Percentiles rank a stretch among this genome's conserved stretches.
Conservation (phyloP, 306 rosid species). For the Acmispon strigosus region DNA sequence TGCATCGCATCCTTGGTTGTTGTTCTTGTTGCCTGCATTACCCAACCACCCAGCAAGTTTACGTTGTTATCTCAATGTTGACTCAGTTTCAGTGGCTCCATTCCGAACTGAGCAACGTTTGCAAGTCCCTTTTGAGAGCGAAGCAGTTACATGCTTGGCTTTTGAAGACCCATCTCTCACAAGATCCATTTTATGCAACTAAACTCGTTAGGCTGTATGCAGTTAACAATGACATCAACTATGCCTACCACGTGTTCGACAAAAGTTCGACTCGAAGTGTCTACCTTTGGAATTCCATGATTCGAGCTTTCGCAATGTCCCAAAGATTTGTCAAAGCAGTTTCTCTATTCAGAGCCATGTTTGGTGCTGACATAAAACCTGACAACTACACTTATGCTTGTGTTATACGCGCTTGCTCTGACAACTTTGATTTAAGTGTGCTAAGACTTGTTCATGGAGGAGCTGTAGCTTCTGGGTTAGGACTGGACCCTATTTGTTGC, state of each 20-base stretch:
- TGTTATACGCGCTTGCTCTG: constrained; percentile 30
- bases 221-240: constrained; percentile 25
- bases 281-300: constrained; percentile 81
- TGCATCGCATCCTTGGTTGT: neutral
- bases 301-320: constrained; percentile 66
- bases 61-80: constrained; percentile 11
- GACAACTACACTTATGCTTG: constrained; percentile 42
- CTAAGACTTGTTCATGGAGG: constrained; percentile 38
- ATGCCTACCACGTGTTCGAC: constrained; percentile 62
- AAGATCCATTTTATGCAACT: constrained; percentile 77
- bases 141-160: constrained; percentile 64
- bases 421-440: constrained; percentile 30
- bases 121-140: constrained; percentile 43
- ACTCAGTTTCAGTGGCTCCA: constrained; percentile 36
- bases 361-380: constrained; percentile 39
- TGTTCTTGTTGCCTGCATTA: neutral
- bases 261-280: constrained; percentile 48
- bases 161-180: constrained; percentile 40
- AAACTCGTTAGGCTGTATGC: constrained; percentile 49
- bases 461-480: constrained; percentile 25
- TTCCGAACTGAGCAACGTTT: constrained; percentile 42
- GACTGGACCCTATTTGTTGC: constrained; percentile 39
- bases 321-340: constrained; percentile 41
- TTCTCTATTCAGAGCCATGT: constrained; percentile 52
- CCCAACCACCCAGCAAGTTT: neutral